A percentile compares a stretch with the other conserved stretches of the same genome.
Evolutionary conservation across 805 yeast species (phyloP).

Genomic region (Starmerella gropengiesseri): DNA sequence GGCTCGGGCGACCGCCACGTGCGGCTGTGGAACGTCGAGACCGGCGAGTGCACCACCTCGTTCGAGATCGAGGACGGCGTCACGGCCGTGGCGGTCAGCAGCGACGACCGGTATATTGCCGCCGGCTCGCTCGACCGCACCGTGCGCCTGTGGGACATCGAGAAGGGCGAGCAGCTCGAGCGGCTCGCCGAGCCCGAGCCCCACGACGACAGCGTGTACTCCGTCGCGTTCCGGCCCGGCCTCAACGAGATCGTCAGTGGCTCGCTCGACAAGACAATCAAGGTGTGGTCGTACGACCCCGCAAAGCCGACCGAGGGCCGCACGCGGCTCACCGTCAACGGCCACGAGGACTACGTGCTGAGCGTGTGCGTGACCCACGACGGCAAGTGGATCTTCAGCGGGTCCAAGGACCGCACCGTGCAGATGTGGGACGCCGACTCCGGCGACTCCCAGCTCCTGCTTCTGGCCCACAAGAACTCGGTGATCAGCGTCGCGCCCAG

Average conservation of each 20-base stretch:
- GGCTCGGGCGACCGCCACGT: conserved; percentile 97
- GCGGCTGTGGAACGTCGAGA: conserved; percentile 87
- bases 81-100: conserved; percentile 93
- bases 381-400: conserved; percentile 80
- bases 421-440: conserved; percentile 90
- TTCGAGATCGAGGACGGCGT: conserved; percentile 94
- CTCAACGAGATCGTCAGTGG: conserved; percentile 91
- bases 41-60: conserved; percentile 81
- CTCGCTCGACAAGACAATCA: conserved; percentile 88
- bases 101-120: conserved; percentile 86
- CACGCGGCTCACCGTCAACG: conserved; percentile 53
- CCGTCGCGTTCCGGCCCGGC: conserved; percentile 83
- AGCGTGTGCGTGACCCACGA: conserved; percentile 91
- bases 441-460: conserved; percentile 87
- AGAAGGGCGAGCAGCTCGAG: conserved; percentile 83
- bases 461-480: conserved; percentile 93
- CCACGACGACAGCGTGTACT: conserved; percentile 90
- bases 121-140: conserved; percentile 94
- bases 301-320: conserved; percentile 25
- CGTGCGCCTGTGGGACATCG: conserved; percentile 93
- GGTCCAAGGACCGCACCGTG: conserved; percentile 94
- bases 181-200: conserved; percentile 83
- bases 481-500: conserved; percentile 91
- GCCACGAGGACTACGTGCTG: conserved; percentile 92
- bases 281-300: conserved; percentile 91